phyloP scores from a whole-genome alignment of 306 rosid genomes.

The Prunus fruticosa region DNA sequence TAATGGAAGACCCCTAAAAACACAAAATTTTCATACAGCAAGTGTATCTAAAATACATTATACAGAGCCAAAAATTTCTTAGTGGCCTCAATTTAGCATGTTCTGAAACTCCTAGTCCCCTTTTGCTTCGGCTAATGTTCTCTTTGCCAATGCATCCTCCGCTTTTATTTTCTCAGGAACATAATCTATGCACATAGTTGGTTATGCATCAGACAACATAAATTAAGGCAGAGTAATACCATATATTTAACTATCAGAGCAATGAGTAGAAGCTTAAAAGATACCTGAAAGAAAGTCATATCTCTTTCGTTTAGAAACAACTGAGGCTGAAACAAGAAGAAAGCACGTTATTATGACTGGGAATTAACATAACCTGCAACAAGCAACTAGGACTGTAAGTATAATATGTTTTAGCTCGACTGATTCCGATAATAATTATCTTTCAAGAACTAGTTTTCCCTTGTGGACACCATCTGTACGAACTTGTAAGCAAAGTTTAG shows the following conservation, averaged over 20 bases:
- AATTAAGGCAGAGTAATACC: slow-evolving; percentile 7
- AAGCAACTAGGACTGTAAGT: neutral
- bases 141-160: slow-evolving; percentile 72
- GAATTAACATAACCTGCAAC: slow-evolving; percentile 6
- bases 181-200: slow-evolving; percentile 50
- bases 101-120: slow-evolving; percentile 29
- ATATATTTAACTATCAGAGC: slow-evolving; percentile 3
- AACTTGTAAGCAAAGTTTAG: neutral
- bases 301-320: slow-evolving; percentile 58
- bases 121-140: slow-evolving; percentile 34
- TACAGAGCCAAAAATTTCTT: neutral
- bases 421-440: neutral
- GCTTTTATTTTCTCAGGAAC: slow-evolving; percentile 81
- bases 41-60: neutral
- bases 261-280: slow-evolving; percentile 12
- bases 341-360: slow-evolving; percentile 10
- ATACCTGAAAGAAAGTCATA: slow-evolving; percentile 91
- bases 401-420: neutral
- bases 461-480: neutral
- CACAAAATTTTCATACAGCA: neutral
- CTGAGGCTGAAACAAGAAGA: slow-evolving; percentile 67
- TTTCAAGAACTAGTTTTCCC: neutral
- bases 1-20: neutral
- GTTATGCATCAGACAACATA: slow-evolving; percentile 4
- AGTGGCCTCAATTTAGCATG: slow-evolving; percentile 13